A percentile compares a stretch with the other conserved stretches of the same genome.
Evolutionary conservation across 2,329 filamentous ascomycete species (phyloP).

Genomic region (Bipolaris gigantea): DNA sequence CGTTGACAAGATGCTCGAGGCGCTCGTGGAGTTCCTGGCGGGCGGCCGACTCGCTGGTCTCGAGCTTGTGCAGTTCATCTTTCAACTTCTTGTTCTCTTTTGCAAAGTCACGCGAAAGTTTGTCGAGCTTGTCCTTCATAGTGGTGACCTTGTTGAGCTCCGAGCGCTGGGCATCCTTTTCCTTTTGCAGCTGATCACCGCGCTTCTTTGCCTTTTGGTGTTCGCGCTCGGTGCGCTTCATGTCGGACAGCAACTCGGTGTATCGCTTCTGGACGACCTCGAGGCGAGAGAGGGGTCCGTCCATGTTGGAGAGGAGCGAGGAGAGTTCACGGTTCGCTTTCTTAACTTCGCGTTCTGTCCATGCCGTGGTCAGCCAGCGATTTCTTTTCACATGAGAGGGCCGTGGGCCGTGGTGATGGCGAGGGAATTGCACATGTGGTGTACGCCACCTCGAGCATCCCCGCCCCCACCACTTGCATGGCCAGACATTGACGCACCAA

Average conservation of each 20-base stretch:
- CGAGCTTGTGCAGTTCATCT: slow-evolving; percentile 84
- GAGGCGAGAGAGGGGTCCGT: slow-evolving; percentile 88
- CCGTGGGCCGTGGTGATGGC: neutral
- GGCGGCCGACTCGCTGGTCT: slow-evolving; percentile 81
- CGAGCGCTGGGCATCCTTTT: slow-evolving; percentile 85
- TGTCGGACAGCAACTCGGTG: slow-evolving; percentile 85
- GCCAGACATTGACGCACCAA: slow-evolving; percentile 61
- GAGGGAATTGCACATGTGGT: slow-evolving; percentile 9
- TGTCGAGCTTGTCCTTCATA: slow-evolving; percentile 95
- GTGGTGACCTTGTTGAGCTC: slow-evolving; percentile 88
- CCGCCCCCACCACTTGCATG: slow-evolving; percentile 3
- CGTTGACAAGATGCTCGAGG: slow-evolving; percentile 75
- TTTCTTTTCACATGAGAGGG: neutral
- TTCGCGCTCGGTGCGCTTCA: slow-evolving; percentile 94
- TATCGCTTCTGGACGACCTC: slow-evolving; percentile 89
- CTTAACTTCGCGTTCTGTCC: slow-evolving; percentile 85
- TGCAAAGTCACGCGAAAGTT: slow-evolving; percentile 89
- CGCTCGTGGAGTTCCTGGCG: slow-evolving; percentile 83
- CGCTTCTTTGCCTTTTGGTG: slow-evolving; percentile 96
- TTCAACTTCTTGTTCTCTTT: slow-evolving; percentile 99
- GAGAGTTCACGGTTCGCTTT: slow-evolving; percentile 90
- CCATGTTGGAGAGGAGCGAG: slow-evolving; percentile 81
- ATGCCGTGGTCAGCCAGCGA: slow-evolving; percentile 32
- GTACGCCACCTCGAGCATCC: slow-evolving; percentile 10
- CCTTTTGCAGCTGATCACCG: slow-evolving; percentile 91